Conservation (phyloP, 1,284 basidiomycete species). For the Trichosporon sp. region DNA sequence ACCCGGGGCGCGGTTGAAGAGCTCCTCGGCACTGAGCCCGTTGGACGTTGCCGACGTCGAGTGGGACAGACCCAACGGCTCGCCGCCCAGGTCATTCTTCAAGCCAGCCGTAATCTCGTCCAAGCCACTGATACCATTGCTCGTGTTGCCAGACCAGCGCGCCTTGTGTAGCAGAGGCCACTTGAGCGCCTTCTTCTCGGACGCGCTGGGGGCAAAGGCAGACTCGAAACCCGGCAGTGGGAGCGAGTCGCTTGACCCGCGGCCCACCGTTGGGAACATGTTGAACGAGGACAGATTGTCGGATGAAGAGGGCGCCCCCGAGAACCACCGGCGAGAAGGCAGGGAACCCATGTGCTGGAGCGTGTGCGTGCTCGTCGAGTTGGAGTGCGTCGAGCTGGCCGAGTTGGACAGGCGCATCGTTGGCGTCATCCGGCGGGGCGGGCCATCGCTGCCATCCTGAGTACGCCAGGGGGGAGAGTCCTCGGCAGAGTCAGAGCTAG, state of each 20-base stretch:
- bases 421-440: neutral
- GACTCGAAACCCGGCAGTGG: constrained; percentile 35
- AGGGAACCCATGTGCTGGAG: constrained; percentile 30
- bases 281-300: constrained; percentile 41
- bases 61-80: constrained; percentile 12
- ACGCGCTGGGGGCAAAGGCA: constrained; percentile 52
- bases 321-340: constrained; percentile 50
- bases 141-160: constrained; percentile 35
- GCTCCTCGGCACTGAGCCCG: constrained; percentile 31
- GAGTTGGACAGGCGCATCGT: constrained; percentile 11
- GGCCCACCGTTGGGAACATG: constrained; percentile 28
- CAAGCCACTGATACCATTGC: constrained; percentile 23
- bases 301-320: constrained; percentile 40
- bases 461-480: constrained; percentile 25
- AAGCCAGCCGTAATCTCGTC: constrained; percentile 31
- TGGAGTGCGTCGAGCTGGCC: constrained; percentile 20
- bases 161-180: constrained; percentile 48
- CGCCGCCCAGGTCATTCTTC: constrained; percentile 23
- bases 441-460: constrained; percentile 4
- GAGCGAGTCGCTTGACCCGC: constrained; percentile 48
- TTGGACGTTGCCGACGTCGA: neutral
- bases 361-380: constrained; percentile 21
- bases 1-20: constrained; percentile 34
- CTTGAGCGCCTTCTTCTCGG: constrained; percentile 53
- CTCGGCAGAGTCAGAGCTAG: constrained; percentile 39